A percentile compares a stretch with the other conserved stretches of the same genome.
These are phyloP conservation scores for Russula brevipes DNA, from an alignment of 768 basidiomycete species.

Conservation along the genomic window DNA sequence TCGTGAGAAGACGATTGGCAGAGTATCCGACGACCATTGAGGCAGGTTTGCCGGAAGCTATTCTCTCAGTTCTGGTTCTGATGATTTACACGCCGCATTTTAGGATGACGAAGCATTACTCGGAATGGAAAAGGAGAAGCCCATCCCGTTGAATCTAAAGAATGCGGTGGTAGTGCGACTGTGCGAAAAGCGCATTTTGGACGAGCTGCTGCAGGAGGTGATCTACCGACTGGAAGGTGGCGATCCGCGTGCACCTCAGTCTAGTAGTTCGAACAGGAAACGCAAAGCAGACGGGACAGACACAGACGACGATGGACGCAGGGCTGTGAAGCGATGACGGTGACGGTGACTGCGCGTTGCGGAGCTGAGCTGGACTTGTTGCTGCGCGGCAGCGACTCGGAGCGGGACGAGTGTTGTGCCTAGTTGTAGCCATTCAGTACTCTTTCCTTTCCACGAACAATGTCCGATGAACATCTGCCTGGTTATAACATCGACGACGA, in stretches of 20 bases:
- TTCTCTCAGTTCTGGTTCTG: neutral
- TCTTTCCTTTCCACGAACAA: neutral
- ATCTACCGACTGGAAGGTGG: neutral
- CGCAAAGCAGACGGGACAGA: conserved; percentile 9
- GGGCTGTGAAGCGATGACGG: neutral
- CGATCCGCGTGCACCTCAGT: neutral
- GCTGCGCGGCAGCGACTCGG: no score
- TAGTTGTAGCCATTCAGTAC: no score
- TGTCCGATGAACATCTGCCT: conserved; percentile 5
- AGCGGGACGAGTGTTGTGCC: no score
- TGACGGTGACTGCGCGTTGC: neutral
- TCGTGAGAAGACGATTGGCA: conserved; percentile 46
- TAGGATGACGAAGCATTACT: conserved; percentile 51
- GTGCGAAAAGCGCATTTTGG: conserved; percentile 73
- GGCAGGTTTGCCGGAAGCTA: conserved; percentile 37
- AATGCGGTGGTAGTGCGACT: conserved; percentile 69
- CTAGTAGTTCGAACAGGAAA: conserved; percentile 4
- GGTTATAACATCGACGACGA: conserved; percentile 22
- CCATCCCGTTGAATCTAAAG: conserved; percentile 41
- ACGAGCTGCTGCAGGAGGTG: conserved; percentile 11
- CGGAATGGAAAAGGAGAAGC: conserved; percentile 21
- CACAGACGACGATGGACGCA: neutral
- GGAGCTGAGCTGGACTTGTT: neutral
- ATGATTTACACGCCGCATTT: neutral
- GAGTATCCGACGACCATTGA: conserved; percentile 57